A percentile compares a stretch with the other conserved stretches of the same genome.
phyloP scores from a whole-genome alignment of 164 flowering plant genomes.

The Vitis rupestris region DNA sequence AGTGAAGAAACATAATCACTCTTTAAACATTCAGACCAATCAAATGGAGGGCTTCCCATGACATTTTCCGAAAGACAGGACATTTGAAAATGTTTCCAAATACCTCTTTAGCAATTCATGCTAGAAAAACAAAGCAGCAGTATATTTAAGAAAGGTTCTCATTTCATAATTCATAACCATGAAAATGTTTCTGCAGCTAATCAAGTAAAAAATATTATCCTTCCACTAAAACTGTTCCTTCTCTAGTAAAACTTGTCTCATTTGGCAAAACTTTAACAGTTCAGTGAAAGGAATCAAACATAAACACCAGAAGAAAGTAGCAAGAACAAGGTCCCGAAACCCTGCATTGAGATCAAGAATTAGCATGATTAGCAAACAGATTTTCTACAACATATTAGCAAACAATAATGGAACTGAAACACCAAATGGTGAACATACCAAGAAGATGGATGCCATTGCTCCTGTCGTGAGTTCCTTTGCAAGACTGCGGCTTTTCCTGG shows the following conservation, averaged over 20 bases:
- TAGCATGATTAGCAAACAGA: neutral
- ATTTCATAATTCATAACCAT: neutral
- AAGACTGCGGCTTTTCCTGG: slow-evolving; percentile 65
- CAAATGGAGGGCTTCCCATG: too few species aligned
- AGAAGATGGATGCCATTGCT: slow-evolving; percentile 82
- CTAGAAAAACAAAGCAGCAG: too few species aligned
- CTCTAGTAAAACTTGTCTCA: too few species aligned
- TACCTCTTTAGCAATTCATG: too few species aligned
- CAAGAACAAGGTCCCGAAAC: slow-evolving; percentile 71
- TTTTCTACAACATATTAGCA: neutral
- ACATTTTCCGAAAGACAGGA: too few species aligned
- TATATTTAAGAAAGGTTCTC: neutral
- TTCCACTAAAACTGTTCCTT: neutral
- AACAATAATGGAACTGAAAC: neutral
- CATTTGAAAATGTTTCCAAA: too few species aligned
- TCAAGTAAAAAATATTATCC: neutral
- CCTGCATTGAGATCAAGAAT: slow-evolving; percentile 36
- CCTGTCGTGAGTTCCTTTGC: slow-evolving; percentile 75
- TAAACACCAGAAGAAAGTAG: slow-evolving; percentile 66
- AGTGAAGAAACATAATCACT: too few species aligned
- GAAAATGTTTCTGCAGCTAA: neutral
- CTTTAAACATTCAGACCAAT: too few species aligned
- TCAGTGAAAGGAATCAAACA: slow-evolving; percentile 31
- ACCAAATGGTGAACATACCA: slow-evolving; percentile 42
- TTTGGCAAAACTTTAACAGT: neutral